Evolutionary conservation across 2,329 filamentous ascomycete genomes (phyloP), one percentile per base, ranked within the genome.

Genomic region (Aureobasidium mangrovei): DNA sequence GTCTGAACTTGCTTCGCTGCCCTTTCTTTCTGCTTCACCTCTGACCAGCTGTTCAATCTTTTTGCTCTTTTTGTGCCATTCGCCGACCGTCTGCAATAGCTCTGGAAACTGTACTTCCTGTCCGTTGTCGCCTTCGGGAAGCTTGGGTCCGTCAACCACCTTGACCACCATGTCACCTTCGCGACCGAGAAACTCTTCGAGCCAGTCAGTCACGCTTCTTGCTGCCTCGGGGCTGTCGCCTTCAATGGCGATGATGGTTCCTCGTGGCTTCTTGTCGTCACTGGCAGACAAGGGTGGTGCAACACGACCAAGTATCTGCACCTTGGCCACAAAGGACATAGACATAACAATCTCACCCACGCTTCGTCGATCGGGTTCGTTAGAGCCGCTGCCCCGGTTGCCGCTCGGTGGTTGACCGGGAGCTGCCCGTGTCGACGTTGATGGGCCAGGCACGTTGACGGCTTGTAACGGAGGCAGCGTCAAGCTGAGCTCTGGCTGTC

Each of bases 211-310:
- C 24, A 95, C 80, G 18, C 80, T 77, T 3, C 76, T 72, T 3
- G 88, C 83, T 3, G 87, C 80, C 7, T 79, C 75, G 1, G 72
- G 67, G 55, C 84, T 79, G 18, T 85, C 77, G 0, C 91, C 91
- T 68, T 97, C 91, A 29, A 97, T 74, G 0, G 88, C 85, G 58
- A 97, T 84, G 36, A 96, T 79, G 0, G 86, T 81, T 0, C 91
- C 91, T n/a, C 90, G 80, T 1, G 60, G 57, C 5, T 56, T 48
- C 41, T 47, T 53, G 28, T 58, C 57, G 8, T 5, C 74, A 72
- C 28, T 41, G 1, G 28, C 62, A 74, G 70, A 56, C 10, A 88
- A 73, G 0, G 87, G 83, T 27, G 85, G 86, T 43, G 85, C 85
- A 60, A 96, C 88, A 58, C 82, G 83, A 12, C 82, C 77, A 33